Evolutionary conservation across 1,284 basidiomycete species (phyloP), one percentile per base, ranked within the genome.

Genomic region (Cryptococcus maquisensis): DNA sequence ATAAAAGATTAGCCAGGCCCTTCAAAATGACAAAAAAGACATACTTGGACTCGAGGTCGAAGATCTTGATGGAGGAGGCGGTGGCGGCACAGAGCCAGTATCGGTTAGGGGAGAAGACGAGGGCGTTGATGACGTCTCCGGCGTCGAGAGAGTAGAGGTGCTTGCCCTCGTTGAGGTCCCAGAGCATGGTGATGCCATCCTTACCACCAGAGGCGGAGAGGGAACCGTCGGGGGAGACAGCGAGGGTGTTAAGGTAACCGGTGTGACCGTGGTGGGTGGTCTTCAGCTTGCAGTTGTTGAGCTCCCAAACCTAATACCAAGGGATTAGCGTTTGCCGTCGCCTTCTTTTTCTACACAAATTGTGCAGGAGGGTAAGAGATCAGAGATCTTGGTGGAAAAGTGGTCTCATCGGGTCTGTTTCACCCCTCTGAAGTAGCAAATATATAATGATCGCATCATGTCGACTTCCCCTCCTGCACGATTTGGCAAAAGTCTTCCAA

Each of bases 31-130:
- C 18, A n/a, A 47, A 28, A 40, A 38, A 32, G 4, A 84, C 89
- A 73, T 65, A 91, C 92, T 95, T 95, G 87, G 87, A 90, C 85
- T 96, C 92, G 55, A 96, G 83, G 78, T 97, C 93, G 77, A 97
- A 97, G 80, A 97, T 98, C 84, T 98, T 98, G 82, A 98, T 91
- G 79, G 91, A 96, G 74, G 87, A 91, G 61, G 92, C 84, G 63
- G 96, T 98, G 65, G 96, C 96, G 68, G 96, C 96, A 79, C 96
- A 99, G 64, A 99, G 82, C 96, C 96, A 99, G 88, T 99, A 99
- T 61, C 93, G 88, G 84, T 97, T 97, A 66, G 96, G 96, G 32
- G 92, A 96, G 85, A 99, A 99, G 77, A 98, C 95, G 65, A 99
- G 89, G 57, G 96, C 92, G 78, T 98, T 98, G 85, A 99, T 93